Base-by-base conservation (phyloP, 1,284 basidiomycete species). In the Mycosarcoma mackinlayi region DNA sequence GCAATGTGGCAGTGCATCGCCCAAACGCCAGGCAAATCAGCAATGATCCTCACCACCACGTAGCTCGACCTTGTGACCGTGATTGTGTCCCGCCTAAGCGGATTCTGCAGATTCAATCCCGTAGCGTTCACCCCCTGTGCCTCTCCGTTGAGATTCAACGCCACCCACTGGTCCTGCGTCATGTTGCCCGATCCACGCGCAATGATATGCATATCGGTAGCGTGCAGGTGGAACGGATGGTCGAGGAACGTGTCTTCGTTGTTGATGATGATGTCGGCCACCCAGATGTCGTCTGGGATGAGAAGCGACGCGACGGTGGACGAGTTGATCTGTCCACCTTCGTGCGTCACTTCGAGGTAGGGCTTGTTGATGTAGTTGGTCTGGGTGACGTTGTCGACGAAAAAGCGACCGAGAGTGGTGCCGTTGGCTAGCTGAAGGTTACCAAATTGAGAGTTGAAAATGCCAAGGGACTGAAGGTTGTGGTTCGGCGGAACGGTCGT, bases 41-140 rank as follows among this genome's bases (percentile, higher is more conserved):
- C 37, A 13, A 44, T 35, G 34, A 77, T 50, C 11, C 83, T 69
- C 0, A 83, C 31, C 30, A 84, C 69, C 4, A 73, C 75, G 53
- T 71, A 40, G 39, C 59, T 47, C 31, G 37, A 31, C 18, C 73
- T 71, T 4, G 71, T 52, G 8, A 85, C 75, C n/a, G 76, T 61
- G 23, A 84, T 47, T n/a, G 79, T 81, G 53, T 85, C 84, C 30
- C 84, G 72, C 18, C 84, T 77, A 14, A 84, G 55, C 7, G 84
- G 84, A 52, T 83, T 84, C 10, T 34, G 57, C 7, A 78, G 63
- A 45, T 82, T 80, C 30, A 81, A 11, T 3, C 35, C 18, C 57
- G n/a, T 16, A 21, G 39, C 39, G 19, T 42, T 41, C 7, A 25
- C 49, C 13, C 31, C 31, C 24, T 41, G 49, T 23, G 49, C 28